Evolutionary conservation across 108 stramenopile species (phyloP), one percentile per base, ranked within the genome.

Genomic region (Skeletonema tropicum): DNA sequence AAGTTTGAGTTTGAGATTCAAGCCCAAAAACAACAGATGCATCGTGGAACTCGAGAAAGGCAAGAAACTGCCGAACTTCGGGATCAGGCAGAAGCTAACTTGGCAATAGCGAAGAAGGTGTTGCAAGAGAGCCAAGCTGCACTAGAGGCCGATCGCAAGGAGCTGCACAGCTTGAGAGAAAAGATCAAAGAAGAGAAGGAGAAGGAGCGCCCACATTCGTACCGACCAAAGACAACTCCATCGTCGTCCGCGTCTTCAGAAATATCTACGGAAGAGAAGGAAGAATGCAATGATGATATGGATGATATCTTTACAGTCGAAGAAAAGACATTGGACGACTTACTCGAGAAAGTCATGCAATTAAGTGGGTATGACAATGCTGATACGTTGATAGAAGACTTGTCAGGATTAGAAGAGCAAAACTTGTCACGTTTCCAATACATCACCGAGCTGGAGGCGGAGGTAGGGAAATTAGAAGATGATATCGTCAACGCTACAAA

Each of bases 371-470:
- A 41, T 74, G 4, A 66, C 2, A 26, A 74, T 25, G 64, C 8
- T 7, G 64, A 74, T 42, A 6, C 45, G n/a, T 19, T 74, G 15
- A 66, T 74, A n/a, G 55, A 66, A 10, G 17, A 46, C 21, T 12
- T 74, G 6, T 5, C n/a, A 36, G 6, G 29, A 1, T 17, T 13
- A 1, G 64, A 74, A 25, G 73, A 74, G 5, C 23, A 3, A 0
- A 58, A 60, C 26, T 60, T 57, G 19, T 64, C 33, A 2, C 64
- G 55, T 6, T 74, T 66, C 36, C 52, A 29, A 19, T 17, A 59
- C 33, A 66, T 66, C 3, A 31, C 73, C 17, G 73, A 74, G 55
- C 64, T 74, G 15, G 64, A 66, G 35, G 45, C 32, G 6, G 64
- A 66, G 31, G 25, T 49, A 26, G 64, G 38, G 3, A 23, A 11